These are phyloP conservation scores for Wickerhamiella siamensis DNA, from an alignment of 805 yeast genomes.

Conservation along the genomic window DNA sequence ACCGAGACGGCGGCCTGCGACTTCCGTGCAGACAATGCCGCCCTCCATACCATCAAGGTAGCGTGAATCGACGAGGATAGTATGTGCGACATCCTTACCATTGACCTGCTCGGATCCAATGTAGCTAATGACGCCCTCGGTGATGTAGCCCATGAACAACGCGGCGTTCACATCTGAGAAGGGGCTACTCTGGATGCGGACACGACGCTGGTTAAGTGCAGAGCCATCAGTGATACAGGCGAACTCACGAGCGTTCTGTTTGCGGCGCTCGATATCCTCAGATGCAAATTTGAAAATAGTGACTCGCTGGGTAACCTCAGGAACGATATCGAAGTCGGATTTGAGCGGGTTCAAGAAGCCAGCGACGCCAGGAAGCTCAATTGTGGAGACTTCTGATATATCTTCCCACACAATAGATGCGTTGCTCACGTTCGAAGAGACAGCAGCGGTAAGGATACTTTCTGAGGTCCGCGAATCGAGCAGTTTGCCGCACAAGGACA, in stretches of 20 bases:
- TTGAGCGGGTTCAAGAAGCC: conserved; percentile 1
- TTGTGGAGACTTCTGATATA: conserved; percentile 2
- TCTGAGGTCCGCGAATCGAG: conserved; percentile 4
- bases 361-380: background rate
- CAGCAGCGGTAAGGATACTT: conserved; percentile 2
- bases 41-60: conserved; percentile 28
- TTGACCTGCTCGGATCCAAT: conserved; percentile 4
- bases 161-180: conserved; percentile 25
- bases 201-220: background rate
- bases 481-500: conserved; percentile 5
- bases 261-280: background rate
- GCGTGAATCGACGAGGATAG: conserved; percentile 20
- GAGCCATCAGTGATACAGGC: background rate
- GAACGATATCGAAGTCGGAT: conserved; percentile 9
- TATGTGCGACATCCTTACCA: conserved; percentile 4
- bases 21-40: conserved; percentile 14
- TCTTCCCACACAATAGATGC: conserved; percentile 12
- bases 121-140: conserved; percentile 20
- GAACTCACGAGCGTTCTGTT: background rate
- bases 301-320: conserved; percentile 5
- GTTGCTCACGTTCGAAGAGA: conserved; percentile 1
- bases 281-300: conserved; percentile 9
- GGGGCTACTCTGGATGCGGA: conserved; percentile 20
- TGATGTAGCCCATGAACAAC: conserved; percentile 21
- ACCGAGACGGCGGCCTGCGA: conserved; percentile 1